Percentiles rank a stretch among this genome's conserved stretches.
Conservation (phyloP, 805 yeast species). For the Saccharomycopsis sp. region DNA sequence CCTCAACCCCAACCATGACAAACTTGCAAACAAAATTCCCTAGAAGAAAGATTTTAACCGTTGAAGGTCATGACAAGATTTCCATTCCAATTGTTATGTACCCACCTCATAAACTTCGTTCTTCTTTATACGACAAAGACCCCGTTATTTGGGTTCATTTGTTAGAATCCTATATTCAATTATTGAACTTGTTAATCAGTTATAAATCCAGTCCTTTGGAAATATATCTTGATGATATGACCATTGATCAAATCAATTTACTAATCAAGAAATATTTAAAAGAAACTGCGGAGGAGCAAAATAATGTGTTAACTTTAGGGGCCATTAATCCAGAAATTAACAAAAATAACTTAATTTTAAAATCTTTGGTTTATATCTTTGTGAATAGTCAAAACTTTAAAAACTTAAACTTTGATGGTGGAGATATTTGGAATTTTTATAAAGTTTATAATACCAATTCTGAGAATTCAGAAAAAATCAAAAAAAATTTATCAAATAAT, state of each 20-base stretch:
- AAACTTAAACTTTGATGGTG: no score
- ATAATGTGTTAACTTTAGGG: slow-evolving; percentile 57
- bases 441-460: slow-evolving; percentile 38
- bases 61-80: slow-evolving; percentile 10
- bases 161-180: slow-evolving; percentile 48
- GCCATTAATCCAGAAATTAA: slow-evolving; percentile 60
- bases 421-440: slow-evolving; percentile 67
- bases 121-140: slow-evolving; percentile 71
- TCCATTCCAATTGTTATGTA: slow-evolving; percentile 48
- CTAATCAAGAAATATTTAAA: slow-evolving; percentile 47
- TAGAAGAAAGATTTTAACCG: slow-evolving; percentile 3
- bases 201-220: slow-evolving; percentile 23
- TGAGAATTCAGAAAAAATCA: slow-evolving; percentile 34
- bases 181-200: slow-evolving; percentile 34
- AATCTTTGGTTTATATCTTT: no score
- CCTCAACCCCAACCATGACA: no score
- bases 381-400: no score
- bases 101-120: slow-evolving; percentile 66
- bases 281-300: slow-evolving; percentile 53
- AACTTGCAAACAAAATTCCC: no score
- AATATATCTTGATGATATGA: slow-evolving; percentile 35
- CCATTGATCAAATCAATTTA: slow-evolving; percentile 43
- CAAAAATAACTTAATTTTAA: slow-evolving; percentile 37
- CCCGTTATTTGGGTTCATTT: slow-evolving; percentile 78
- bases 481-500: slow-evolving; percentile 28